phyloP scores from a whole-genome alignment of 2,329 filamentous ascomycete genomes.

The Drechslerella stenobrocha region DNA sequence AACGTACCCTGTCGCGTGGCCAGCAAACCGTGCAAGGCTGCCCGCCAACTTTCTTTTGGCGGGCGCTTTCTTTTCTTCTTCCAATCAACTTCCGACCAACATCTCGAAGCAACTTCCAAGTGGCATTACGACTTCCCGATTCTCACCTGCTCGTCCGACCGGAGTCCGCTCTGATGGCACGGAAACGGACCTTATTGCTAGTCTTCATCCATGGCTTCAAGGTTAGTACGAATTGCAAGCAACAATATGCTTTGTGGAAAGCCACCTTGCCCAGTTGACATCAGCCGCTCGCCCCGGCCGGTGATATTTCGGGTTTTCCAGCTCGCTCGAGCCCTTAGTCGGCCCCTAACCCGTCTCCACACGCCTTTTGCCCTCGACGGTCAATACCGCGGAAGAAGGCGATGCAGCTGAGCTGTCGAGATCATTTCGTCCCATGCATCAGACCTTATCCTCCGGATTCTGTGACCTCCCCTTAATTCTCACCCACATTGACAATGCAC shows the following conservation, averaged over 20 bases:
- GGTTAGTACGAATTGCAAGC: constrained; percentile 56
- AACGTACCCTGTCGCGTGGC: too few species aligned
- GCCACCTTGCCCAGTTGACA: constrained; percentile 31
- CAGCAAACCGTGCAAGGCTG: too few species aligned
- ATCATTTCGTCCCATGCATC: constrained; percentile 1
- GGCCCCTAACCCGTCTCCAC: constrained; percentile 1
- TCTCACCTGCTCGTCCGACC: constrained; percentile 9
- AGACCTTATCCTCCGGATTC: neutral
- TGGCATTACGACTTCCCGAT: constrained; percentile 32
- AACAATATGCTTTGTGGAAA: neutral
- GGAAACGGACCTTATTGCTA: constrained; percentile 77
- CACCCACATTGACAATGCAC: constrained; percentile 15
- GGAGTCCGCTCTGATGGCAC: constrained; percentile 48
- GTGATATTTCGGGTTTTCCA: constrained; percentile 9
- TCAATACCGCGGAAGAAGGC: constrained; percentile 4
- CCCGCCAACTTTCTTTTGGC: too few species aligned
- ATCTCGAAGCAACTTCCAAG: constrained; percentile 30
- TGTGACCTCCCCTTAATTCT: neutral
- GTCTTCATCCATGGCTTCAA: constrained; percentile 91
- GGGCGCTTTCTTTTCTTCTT: constrained; percentile 32
- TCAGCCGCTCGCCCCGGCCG: constrained; percentile 31
- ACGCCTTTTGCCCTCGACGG: neutral
- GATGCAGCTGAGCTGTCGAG: constrained; percentile 4
- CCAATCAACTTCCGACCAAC: constrained; percentile 11
- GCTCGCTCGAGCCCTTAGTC: constrained; percentile 15